Evolutionary conservation across 2,329 filamentous ascomycete species (phyloP), one percentile per base, ranked within the genome.

Genomic region (Drechslera avenae): DNA sequence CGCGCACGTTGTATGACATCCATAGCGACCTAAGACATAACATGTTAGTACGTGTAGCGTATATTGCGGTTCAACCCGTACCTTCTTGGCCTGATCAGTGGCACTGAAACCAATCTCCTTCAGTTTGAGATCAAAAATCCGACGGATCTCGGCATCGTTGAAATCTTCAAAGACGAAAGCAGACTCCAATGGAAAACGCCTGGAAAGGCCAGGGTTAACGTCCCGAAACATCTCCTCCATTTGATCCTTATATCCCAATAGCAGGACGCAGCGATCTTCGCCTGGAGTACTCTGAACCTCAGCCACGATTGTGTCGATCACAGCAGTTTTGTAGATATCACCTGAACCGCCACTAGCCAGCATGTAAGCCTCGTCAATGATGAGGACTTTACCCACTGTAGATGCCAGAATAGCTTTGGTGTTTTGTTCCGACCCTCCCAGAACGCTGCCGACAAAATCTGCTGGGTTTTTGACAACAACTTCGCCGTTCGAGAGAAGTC

Each of bases 281-380:
- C 87, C 86, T 0, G 86, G 83, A 0, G 81, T 81, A 54, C 82
- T 87, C 52, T 91, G 88, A 0, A 91, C 82, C 57, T 90, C 85
- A 0, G 86, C 85, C 0, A 91, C 88, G 10, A 91, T 85, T 0
- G 86, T 90, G 59, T 91, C 88, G 3, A 91, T 79, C 1, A 90
- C 86, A 0, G 84, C 86, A 0, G 77, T 81, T 65, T 83, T 87
- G 73, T 74, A 91, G 0, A 56, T 51, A 57, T 85, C 81, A 1
- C 73, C 66, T 12, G 76, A 55, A 0, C 45, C 42, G 1, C 68
- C 63, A 0, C 64, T 68, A 37, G 79, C 82, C 0, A 93, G 76
- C 28, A 85, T 84, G 56, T 93, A 92, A 0, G 89, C 89, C 64
- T 94, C 89, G 54, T 93, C 89, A 2, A 93, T 91, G 12, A 93